Evolutionary conservation across 108 stramenopile genomes (phyloP).

Genomic region (Cylindrotheca fusiformis): DNA sequence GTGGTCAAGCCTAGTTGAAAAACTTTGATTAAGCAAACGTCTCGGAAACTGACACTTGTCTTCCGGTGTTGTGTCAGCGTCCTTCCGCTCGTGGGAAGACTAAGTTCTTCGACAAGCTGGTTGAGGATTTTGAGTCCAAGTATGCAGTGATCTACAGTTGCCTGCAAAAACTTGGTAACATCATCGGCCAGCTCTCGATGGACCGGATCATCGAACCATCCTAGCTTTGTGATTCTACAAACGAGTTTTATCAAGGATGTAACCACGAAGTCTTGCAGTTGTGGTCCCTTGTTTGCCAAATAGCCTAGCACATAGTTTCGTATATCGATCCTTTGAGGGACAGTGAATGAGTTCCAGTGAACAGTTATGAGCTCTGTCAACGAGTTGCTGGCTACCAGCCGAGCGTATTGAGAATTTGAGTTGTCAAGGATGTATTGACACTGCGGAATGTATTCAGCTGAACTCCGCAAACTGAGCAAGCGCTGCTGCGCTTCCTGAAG

Average conservation of each 20-base stretch:
- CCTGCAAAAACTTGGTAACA: slow-evolving; percentile 94
- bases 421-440: slow-evolving; percentile 97
- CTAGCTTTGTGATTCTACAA: slow-evolving; percentile 97
- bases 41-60: slow-evolving; percentile 95
- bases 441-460: slow-evolving; percentile 95
- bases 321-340: slow-evolving; percentile 91
- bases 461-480: slow-evolving; percentile 88
- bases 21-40: slow-evolving; percentile 89
- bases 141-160: slow-evolving; percentile 93
- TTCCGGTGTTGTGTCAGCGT: slow-evolving; percentile 96
- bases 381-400: slow-evolving; percentile 89
- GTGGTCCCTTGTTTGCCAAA: slow-evolving; percentile 91
- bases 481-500: slow-evolving; percentile 84
- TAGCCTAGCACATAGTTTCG: slow-evolving; percentile 95
- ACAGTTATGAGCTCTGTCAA: slow-evolving; percentile 91
- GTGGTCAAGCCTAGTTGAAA: slow-evolving; percentile 93
- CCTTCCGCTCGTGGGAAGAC: slow-evolving; percentile 89
- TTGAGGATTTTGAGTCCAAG: slow-evolving; percentile 94
- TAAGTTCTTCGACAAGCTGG: slow-evolving; percentile 95
- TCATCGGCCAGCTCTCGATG: slow-evolving; percentile 94
- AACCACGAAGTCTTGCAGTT: slow-evolving; percentile 86
- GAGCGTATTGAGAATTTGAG: slow-evolving; percentile 87
- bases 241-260: slow-evolving; percentile 89
- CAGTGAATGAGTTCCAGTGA: slow-evolving; percentile 95
- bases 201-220: slow-evolving; percentile 94